Percentiles rank a stretch among this genome's conserved stretches.
These are phyloP conservation scores for Aspergillus leporis DNA, from an alignment of 495 filamentous ascomycete species.

Conservation along the genomic window DNA sequence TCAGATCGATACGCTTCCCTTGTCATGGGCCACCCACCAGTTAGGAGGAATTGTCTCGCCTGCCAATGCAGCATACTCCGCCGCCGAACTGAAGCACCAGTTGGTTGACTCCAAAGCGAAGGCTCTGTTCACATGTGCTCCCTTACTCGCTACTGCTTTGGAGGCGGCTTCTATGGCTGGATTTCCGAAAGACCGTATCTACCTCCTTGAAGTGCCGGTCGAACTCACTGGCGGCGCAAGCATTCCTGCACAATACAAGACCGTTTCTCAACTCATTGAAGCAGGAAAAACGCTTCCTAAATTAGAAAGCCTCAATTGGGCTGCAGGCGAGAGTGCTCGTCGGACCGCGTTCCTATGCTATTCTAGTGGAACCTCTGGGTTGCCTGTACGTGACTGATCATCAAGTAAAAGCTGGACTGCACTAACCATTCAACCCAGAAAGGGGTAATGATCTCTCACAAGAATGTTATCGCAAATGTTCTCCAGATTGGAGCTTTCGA, in stretches of 20 bases:
- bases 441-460: constrained; percentile 91
- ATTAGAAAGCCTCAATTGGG: constrained; percentile 68
- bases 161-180: constrained; percentile 65
- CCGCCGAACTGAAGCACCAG: constrained; percentile 75
- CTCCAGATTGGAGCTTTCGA: constrained; percentile 65
- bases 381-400: constrained; percentile 59
- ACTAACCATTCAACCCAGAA: constrained; percentile 53
- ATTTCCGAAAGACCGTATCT: constrained; percentile 72
- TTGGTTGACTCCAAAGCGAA: constrained; percentile 73
- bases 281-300: constrained; percentile 62
- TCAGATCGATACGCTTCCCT: constrained; percentile 78
- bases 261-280: constrained; percentile 66
- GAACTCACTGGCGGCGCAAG: constrained; percentile 48
- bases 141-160: constrained; percentile 69
- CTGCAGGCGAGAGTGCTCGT: constrained; percentile 70
- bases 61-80: constrained; percentile 81
- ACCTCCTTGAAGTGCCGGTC: constrained; percentile 67
- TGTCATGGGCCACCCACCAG: constrained; percentile 75
- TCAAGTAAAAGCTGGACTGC: neutral
- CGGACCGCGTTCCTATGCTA: constrained; percentile 86
- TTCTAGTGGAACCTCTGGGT: constrained; percentile 83
- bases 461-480: constrained; percentile 84
- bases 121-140: constrained; percentile 75
- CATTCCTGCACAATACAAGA: constrained; percentile 59
- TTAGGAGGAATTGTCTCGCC: constrained; percentile 75